A percentile compares a stretch with the other conserved stretches of the same genome.
phyloP scores from a whole-genome alignment of 768 basidiomycete genomes.

The Lactifluus volemus region DNA sequence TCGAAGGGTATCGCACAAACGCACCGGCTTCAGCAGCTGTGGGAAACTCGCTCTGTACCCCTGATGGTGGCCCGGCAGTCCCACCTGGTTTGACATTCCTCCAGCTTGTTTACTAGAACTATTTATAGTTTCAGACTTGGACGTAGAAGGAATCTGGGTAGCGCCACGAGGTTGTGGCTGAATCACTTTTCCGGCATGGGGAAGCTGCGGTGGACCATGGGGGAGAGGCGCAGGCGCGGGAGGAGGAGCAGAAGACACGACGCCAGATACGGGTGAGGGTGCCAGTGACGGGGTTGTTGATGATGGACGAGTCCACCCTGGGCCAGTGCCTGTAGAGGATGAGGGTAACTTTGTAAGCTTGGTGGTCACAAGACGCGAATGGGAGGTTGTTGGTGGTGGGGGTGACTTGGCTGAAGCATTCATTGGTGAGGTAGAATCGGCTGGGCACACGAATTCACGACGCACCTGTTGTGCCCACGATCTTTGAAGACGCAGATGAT shows the following conservation, averaged over 20 bases:
- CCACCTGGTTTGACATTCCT: constrained; percentile 43
- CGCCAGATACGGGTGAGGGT: constrained; percentile 36
- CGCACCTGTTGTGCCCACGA: constrained; percentile 47
- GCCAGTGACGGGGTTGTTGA: constrained; percentile 57
- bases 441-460: background rate
- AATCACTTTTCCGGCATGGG: constrained; percentile 56
- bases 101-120: constrained; percentile 56
- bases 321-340: constrained; percentile 45
- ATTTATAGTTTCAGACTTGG: constrained; percentile 21
- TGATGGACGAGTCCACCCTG: constrained; percentile 75
- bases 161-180: constrained; percentile 49
- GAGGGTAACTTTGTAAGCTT: constrained; percentile 69
- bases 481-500: constrained; percentile 37
- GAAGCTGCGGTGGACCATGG: constrained; percentile 39
- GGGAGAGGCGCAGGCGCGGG: constrained; percentile 21
- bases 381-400: constrained; percentile 44
- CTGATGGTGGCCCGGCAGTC: constrained; percentile 33
- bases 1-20: constrained; percentile 21
- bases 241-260: constrained; percentile 32
- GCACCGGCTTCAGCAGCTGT: constrained; percentile 91
- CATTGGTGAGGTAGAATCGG: background rate
- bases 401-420: constrained; percentile 45
- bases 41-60: constrained; percentile 69
- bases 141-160: constrained; percentile 27
- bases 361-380: constrained; percentile 78